phyloP scores from a whole-genome alignment of 108 stramenopile species.

The Pseudonitzschia pungens region DNA sequence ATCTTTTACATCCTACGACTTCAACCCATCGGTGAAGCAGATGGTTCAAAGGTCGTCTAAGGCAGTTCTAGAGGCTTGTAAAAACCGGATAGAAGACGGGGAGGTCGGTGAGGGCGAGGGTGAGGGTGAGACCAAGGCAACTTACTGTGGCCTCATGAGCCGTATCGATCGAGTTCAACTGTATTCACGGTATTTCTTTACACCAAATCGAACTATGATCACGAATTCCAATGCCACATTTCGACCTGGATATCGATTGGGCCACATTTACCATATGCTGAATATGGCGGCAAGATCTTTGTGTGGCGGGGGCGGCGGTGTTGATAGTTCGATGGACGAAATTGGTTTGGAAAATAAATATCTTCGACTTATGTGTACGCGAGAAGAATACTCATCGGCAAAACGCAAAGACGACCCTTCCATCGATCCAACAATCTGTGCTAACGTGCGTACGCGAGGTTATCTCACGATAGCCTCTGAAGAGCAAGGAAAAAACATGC shows the following conservation, averaged over 20 bases:
- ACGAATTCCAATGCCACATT: conserved; percentile 4
- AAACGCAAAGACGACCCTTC: not conserved
- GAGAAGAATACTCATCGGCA: not conserved
- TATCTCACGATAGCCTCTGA: not conserved
- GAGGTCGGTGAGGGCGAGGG: not conserved
- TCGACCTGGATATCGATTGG: conserved; percentile 13
- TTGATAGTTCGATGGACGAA: not conserved
- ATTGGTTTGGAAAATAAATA: conserved; percentile 22
- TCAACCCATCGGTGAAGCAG: conserved; percentile 3
- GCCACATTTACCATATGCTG: conserved; percentile 10
- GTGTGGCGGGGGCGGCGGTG: conserved; percentile 8
- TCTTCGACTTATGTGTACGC: conserved; percentile 19
- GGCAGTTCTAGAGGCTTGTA: not conserved
- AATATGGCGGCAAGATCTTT: conserved; percentile 18
- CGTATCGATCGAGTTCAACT: not conserved
- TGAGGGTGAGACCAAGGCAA: not conserved
- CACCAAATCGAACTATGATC: not conserved
- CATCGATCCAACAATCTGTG: conserved; percentile 1
- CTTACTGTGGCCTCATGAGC: not conserved
- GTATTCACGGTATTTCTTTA: not conserved
- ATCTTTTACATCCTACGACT: not conserved
- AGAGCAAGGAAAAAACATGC: conserved; percentile 21
- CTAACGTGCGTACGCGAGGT: conserved; percentile 1
- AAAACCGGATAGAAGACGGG: not conserved
- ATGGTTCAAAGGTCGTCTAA: not conserved